Conservation (phyloP, 768 basidiomycete species). For the Serendipita sp. region DNA sequence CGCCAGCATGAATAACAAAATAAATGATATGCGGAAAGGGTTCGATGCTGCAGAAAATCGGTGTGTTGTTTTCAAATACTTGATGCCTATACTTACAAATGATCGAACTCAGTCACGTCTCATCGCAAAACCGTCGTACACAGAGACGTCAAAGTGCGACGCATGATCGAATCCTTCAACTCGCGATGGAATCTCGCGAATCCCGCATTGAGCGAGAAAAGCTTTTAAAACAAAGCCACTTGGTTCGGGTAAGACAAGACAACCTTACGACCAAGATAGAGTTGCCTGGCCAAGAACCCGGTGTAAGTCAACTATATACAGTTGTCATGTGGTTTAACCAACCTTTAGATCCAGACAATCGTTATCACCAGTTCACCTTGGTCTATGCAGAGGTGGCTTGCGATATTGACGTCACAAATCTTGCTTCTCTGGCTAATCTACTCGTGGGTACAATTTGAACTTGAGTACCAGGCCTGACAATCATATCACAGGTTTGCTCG, state of each 20-base stretch:
- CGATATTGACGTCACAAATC: too few relatives aligned
- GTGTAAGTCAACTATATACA: not conserved
- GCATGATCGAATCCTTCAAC: not conserved
- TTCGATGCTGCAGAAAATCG: not conserved
- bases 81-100: not conserved
- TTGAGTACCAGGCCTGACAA: not conserved
- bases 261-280: not conserved
- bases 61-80: not conserved
- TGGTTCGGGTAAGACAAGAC: not conserved
- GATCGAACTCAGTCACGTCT: not conserved
- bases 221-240: not conserved
- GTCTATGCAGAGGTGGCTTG: too few relatives aligned
- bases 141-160: not conserved
- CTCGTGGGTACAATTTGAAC: not conserved
- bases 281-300: not conserved
- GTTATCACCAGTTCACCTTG: too few relatives aligned
- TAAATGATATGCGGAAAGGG: not conserved
- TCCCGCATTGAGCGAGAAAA: constrained; percentile 1
- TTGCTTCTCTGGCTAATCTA: not conserved
- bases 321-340: too few relatives aligned
- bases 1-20: not conserved
- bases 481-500: not conserved
- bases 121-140: not conserved
- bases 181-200: not conserved
- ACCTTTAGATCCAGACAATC: too few relatives aligned